Percentiles rank a stretch among this genome's conserved stretches.
Conservation (phyloP, 805 yeast species). For the Maudiozyma turicensis region DNA sequence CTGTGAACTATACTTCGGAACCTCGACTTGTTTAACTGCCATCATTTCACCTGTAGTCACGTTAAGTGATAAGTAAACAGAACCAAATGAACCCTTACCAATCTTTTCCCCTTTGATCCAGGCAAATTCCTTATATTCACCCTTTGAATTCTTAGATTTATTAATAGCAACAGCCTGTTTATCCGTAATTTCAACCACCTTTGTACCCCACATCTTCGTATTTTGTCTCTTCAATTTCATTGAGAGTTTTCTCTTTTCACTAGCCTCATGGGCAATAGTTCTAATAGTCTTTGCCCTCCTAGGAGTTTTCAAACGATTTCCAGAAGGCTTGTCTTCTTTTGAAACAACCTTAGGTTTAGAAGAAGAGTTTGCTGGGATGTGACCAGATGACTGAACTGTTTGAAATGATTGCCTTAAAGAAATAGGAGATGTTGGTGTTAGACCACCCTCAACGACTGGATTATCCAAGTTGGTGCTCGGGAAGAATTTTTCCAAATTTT, state of each 20-base stretch:
- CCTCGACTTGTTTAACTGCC: constrained; percentile 91
- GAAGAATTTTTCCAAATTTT: constrained; percentile 83
- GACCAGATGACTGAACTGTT: not conserved
- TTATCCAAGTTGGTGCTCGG: constrained; percentile 88
- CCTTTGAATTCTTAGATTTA: constrained; percentile 53
- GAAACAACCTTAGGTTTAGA: not conserved
- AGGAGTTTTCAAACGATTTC: constrained; percentile 20
- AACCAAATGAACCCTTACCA: constrained; percentile 95
- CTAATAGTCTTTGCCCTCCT: constrained; percentile 84
- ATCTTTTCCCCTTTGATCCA: constrained; percentile 97
- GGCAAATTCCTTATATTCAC: constrained; percentile 75
- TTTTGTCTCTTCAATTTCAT: constrained; percentile 53
- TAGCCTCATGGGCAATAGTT: constrained; percentile 87
- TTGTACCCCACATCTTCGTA: constrained; percentile 97
- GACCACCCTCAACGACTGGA: constrained; percentile 69
- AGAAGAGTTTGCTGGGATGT: too few species aligned
- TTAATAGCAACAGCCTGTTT: constrained; percentile 58
- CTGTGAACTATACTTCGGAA: constrained; percentile 37
- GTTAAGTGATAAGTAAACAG: constrained; percentile 83
- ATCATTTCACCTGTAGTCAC: constrained; percentile 97
- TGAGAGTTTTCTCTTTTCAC: constrained; percentile 42
- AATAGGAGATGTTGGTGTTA: constrained; percentile 49
- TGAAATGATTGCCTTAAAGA: constrained; percentile 4
- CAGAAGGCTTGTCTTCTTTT: not conserved
- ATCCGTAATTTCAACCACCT: constrained; percentile 81